Evolutionary conservation across 2,329 filamentous ascomycete genomes (phyloP).

Genomic region (Pseudocercospora macadamiae): DNA sequence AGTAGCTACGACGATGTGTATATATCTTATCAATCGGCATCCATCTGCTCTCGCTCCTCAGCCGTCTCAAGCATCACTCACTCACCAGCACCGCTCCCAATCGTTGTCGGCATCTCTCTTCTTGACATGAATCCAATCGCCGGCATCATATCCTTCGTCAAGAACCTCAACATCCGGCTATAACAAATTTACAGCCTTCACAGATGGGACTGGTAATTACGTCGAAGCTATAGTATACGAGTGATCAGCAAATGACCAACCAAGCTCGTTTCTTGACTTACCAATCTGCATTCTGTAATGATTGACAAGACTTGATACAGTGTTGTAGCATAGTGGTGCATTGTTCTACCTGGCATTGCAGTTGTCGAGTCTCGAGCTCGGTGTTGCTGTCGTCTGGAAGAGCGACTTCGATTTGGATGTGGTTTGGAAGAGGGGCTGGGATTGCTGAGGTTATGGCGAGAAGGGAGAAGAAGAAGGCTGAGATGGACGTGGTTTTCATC

Average conservation of each 20-base stretch:
- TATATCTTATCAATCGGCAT: neutral
- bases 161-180: neutral
- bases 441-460: neutral
- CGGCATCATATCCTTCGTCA: too few species aligned
- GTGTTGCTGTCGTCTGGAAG: neutral
- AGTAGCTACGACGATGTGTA: neutral
- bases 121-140: too few species aligned
- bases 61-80: too few species aligned
- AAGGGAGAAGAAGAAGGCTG: neutral
- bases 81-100: too few species aligned
- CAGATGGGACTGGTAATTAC: constrained; percentile 3
- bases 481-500: neutral
- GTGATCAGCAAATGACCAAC: too few species aligned
- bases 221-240: neutral
- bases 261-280: too few species aligned
- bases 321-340: neutral
- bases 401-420: neutral
- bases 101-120: too few species aligned
- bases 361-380: neutral
- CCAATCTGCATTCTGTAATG: constrained; percentile 1
- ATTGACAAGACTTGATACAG: constrained; percentile 1
- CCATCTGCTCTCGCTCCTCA: too few species aligned
- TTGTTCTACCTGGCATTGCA: neutral
- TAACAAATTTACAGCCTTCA: neutral
- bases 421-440: neutral